These are phyloP conservation scores for Colletotrichum truncatum DNA, from an alignment of 2,329 filamentous ascomycete species.

Conservation along the genomic window DNA sequence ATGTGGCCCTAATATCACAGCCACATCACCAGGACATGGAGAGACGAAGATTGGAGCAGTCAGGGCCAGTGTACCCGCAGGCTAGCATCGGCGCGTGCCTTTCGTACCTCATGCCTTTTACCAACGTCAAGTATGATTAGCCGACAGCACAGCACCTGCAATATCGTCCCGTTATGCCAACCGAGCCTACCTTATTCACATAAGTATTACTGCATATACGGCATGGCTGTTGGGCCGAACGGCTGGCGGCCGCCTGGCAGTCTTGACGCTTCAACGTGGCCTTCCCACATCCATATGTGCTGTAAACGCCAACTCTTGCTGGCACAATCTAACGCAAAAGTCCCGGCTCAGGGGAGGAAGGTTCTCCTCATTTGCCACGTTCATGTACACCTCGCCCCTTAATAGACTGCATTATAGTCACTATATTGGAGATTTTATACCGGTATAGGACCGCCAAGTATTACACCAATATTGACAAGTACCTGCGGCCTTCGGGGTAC, in stretches of 20 bases:
- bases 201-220: neutral
- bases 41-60: too few relatives aligned
- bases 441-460: slow-evolving; percentile 13
- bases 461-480: neutral
- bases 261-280: neutral
- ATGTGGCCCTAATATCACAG: too few relatives aligned
- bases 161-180: too few relatives aligned
- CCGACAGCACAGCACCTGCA: too few relatives aligned
- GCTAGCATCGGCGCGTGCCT: too few relatives aligned
- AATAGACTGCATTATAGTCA: slow-evolving; percentile 10
- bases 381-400: slow-evolving; percentile 2
- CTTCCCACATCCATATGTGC: neutral
- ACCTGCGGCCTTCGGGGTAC: neutral
- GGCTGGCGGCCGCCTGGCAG: neutral
- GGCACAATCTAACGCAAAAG: neutral
- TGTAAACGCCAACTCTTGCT: neutral
- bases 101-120: too few relatives aligned
- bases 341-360: neutral
- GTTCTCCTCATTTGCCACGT: slow-evolving; percentile 18
- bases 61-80: too few relatives aligned
- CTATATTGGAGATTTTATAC: slow-evolving; percentile 20
- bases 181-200: too few relatives aligned
- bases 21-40: too few relatives aligned
- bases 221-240: neutral
- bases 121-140: too few relatives aligned